phyloP scores from a whole-genome alignment of 768 basidiomycete genomes.

The Lactarius tabidus region DNA sequence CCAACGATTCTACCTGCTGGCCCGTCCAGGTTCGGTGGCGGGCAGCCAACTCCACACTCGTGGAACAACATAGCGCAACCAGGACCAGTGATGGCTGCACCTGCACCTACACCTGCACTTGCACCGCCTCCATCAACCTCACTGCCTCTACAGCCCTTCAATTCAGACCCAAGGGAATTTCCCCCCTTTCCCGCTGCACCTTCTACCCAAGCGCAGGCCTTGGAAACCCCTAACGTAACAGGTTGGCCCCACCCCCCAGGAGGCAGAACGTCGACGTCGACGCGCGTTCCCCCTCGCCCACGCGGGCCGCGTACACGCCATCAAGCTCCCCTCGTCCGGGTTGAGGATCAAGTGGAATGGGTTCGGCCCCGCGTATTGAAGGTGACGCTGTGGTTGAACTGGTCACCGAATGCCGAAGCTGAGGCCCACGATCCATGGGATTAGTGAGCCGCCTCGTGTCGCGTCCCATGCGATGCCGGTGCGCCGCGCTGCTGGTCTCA shows the following conservation, averaged over 20 bases:
- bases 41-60: neutral
- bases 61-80: neutral
- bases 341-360: conserved; percentile 11
- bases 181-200: neutral
- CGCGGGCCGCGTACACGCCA: neutral
- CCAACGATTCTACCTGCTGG: too few relatives aligned
- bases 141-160: neutral
- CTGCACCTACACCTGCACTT: neutral
- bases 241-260: too few relatives aligned
- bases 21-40: neutral
- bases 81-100: neutral
- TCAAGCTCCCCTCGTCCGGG: conserved; percentile 10
- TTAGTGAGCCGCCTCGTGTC: neutral
- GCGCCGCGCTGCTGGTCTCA: neutral
- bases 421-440: neutral
- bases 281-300: too few relatives aligned
- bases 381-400: conserved; percentile 14
- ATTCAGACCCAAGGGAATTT: neutral
- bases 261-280: too few relatives aligned
- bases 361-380: neutral
- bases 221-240: too few relatives aligned
- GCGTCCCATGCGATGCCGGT: neutral
- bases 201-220: neutral
- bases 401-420: conserved; percentile 12
- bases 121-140: neutral